A percentile compares a stretch with the other conserved stretches of the same genome.
Evolutionary conservation across 805 yeast species (phyloP).

Genomic region (Wickerhamiella spandovensis): DNA sequence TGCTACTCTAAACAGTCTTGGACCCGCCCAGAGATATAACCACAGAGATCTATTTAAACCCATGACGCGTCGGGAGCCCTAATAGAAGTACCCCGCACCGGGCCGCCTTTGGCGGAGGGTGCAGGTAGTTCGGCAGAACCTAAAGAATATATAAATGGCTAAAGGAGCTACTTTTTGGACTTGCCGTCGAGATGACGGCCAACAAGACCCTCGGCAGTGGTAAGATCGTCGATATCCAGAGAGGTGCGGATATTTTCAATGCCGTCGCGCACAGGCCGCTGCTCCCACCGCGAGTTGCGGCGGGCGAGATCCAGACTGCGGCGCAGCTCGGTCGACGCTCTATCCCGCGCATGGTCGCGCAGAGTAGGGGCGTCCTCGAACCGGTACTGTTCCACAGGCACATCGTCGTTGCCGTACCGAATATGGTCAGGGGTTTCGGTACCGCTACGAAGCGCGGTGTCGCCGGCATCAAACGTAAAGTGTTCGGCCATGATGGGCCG

Average conservation of each 20-base stretch:
- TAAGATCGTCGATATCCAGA: conserved; percentile 20
- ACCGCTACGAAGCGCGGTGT: neutral
- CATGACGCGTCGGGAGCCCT: too few relatives aligned
- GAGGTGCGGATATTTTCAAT: conserved; percentile 12
- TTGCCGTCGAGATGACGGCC: conserved; percentile 3
- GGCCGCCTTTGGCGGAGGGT: too few relatives aligned
- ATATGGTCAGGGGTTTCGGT: neutral
- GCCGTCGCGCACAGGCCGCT: conserved; percentile 14
- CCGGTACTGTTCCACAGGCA: neutral
- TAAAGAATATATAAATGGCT: too few relatives aligned
- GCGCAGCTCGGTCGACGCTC: conserved; percentile 13
- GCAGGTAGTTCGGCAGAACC: too few relatives aligned
- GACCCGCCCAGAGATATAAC: too few relatives aligned
- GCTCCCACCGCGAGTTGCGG: conserved; percentile 17
- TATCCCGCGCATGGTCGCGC: conserved; percentile 10
- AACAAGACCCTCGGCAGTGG: conserved; percentile 25
- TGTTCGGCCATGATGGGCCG: conserved; percentile 11
- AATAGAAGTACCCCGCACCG: too few relatives aligned
- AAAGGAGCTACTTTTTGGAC: neutral
- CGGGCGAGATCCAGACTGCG: conserved; percentile 19
- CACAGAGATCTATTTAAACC: too few relatives aligned
- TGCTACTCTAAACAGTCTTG: too few relatives aligned
- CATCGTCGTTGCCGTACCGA: neutral
- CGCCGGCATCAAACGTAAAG: conserved; percentile 8
- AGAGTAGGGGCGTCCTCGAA: conserved; percentile 4